Conservation (phyloP, 495 filamentous ascomycete species). For the Trichoderma asperelloides region DNA sequence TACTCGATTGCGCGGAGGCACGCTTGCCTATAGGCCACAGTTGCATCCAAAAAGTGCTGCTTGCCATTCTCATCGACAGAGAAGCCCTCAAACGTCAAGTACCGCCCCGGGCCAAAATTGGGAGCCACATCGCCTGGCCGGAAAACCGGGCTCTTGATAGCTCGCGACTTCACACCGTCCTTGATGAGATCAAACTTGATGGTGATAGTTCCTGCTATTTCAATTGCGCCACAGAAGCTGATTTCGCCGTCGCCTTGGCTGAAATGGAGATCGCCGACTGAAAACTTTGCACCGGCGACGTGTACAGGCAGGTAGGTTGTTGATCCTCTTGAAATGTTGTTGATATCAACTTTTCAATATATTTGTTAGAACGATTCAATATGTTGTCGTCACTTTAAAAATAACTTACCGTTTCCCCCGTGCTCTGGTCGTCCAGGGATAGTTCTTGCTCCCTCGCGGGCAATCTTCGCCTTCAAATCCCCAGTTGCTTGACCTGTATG, state of each 20-base stretch:
- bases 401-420: constrained; percentile 34
- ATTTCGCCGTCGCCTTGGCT: constrained; percentile 90
- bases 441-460: constrained; percentile 77
- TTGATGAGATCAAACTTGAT: constrained; percentile 87
- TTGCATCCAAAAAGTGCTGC: constrained; percentile 90
- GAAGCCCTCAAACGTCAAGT: constrained; percentile 92
- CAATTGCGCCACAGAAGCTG: constrained; percentile 91
- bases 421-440: constrained; percentile 70
- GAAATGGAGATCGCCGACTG: constrained; percentile 88
- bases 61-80: constrained; percentile 84
- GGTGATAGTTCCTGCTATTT: constrained; percentile 92
- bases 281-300: constrained; percentile 83
- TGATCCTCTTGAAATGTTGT: constrained; percentile 76
- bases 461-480: constrained; percentile 63
- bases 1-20: constrained; percentile 33
- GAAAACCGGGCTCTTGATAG: constrained; percentile 82
- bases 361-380: constrained; percentile 9
- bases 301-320: constrained; percentile 84
- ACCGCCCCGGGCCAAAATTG: constrained; percentile 75
- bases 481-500: constrained; percentile 61
- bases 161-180: constrained; percentile 65
- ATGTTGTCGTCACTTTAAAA: neutral
- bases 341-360: constrained; percentile 64
- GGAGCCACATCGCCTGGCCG: constrained; percentile 87
- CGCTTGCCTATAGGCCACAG: constrained; percentile 86